These are phyloP conservation scores for Dactylellina cionopaga DNA, from an alignment of 2,329 filamentous ascomycete genomes.

Conservation along the genomic window DNA sequence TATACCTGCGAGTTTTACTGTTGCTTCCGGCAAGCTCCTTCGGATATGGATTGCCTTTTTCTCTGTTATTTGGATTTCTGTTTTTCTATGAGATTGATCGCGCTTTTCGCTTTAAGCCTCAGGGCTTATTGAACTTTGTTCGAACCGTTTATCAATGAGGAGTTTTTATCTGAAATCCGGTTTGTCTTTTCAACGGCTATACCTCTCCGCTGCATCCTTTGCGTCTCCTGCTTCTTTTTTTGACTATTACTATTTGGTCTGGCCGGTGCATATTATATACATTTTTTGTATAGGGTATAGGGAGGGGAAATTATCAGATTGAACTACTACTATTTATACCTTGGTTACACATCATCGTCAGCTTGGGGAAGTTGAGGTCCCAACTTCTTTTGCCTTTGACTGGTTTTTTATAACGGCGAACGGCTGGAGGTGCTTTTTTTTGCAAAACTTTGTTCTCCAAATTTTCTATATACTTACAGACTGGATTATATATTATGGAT, in stretches of 20 bases:
- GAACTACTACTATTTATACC: no score
- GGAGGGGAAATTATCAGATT: background rate
- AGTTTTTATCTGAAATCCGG: constrained; percentile 23
- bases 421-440: no score
- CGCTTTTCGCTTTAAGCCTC: constrained; percentile 4
- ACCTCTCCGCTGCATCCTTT: constrained; percentile 53
- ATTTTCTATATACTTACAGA: no score
- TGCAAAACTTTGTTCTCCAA: no score
- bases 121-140: background rate
- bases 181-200: constrained; percentile 19
- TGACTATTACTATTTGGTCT: constrained; percentile 11
- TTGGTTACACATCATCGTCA: no score
- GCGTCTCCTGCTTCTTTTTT: background rate
- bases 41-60: background rate
- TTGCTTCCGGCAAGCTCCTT: background rate
- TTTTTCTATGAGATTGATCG: constrained; percentile 35
- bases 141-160: constrained; percentile 9
- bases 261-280: background rate
- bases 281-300: background rate
- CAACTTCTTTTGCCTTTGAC: no score
- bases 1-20: constrained; percentile 15
- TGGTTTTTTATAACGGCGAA: no score
- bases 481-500: no score
- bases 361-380: no score
- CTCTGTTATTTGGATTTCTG: background rate